Conservation (phyloP, 345 rosid genomes). For the Populus alba region DNA sequence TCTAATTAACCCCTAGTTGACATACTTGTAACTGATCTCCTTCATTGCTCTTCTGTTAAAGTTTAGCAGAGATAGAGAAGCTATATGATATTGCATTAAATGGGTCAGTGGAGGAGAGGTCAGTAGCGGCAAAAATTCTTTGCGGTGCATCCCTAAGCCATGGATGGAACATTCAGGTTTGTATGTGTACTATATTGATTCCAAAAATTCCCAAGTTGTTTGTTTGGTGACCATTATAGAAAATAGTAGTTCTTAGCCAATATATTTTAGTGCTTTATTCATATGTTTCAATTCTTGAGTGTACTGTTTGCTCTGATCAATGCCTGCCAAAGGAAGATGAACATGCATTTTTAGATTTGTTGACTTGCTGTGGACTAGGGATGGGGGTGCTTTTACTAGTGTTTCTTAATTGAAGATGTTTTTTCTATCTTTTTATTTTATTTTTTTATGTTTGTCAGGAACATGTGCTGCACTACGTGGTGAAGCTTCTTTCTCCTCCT, state of each 20-base stretch:
- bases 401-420: not conserved
- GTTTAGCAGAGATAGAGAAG: constrained; percentile 60
- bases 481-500: constrained; percentile 68
- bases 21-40: constrained; percentile 9
- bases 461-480: constrained; percentile 53
- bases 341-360: no score
- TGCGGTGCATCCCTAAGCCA: constrained; percentile 60
- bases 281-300: not conserved
- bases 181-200: constrained; percentile 3
- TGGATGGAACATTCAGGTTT: constrained; percentile 80
- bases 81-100: constrained; percentile 52
- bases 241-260: not conserved
- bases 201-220: not conserved
- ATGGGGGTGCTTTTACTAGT: not conserved
- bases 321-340: no score
- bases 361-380: no score
- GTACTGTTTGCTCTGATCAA: no score
- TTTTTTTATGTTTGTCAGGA: constrained; percentile 42
- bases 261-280: not conserved
- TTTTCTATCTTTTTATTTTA: not conserved
- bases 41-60: constrained; percentile 28
- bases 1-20: constrained; percentile 8
- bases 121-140: constrained; percentile 59
- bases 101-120: constrained; percentile 51
- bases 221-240: not conserved